Evolutionary conservation across 352 stramenopile genomes (phyloP).

Genomic region (Globisporangium splendens): DNA sequence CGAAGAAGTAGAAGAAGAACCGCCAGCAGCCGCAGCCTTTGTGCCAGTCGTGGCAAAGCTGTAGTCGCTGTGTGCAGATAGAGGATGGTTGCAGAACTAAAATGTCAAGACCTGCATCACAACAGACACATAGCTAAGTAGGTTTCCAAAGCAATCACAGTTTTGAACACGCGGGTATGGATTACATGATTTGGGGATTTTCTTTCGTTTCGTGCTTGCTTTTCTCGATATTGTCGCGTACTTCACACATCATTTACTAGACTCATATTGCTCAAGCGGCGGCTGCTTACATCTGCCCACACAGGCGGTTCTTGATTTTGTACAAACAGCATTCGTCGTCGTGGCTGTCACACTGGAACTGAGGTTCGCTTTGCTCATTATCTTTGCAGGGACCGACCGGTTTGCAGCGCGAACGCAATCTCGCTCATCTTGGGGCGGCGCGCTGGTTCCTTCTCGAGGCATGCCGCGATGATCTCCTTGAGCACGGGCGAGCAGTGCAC

Average conservation of each 20-base stretch:
- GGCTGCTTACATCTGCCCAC: no score
- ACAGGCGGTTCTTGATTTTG: not conserved
- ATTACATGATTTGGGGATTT: not conserved
- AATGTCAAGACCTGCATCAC: no score
- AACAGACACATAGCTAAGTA: not conserved
- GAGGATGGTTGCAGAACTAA: no score
- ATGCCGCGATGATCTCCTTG: slow-evolving; percentile 62
- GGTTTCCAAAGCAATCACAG: not conserved
- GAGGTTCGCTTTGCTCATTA: not conserved
- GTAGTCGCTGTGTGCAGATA: not conserved
- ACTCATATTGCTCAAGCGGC: not conserved
- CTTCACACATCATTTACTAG: slow-evolving; percentile 2
- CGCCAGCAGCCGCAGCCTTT: not conserved
- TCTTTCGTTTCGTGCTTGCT: not conserved
- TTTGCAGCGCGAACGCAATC: slow-evolving; percentile 57
- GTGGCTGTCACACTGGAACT: no score
- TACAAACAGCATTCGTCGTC: not conserved
- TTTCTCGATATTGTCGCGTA: not conserved
- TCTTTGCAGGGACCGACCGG: slow-evolving; percentile 55
- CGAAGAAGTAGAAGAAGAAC: not conserved
- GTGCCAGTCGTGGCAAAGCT: not conserved
- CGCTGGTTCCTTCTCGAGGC: slow-evolving; percentile 48
- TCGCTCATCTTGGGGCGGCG: slow-evolving; percentile 59
- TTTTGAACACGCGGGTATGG: not conserved
- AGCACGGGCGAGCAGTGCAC: slow-evolving; percentile 54